Evolutionary conservation across 2,329 filamentous ascomycete genomes (phyloP).

Genomic region (Leptographium flavum): DNA sequence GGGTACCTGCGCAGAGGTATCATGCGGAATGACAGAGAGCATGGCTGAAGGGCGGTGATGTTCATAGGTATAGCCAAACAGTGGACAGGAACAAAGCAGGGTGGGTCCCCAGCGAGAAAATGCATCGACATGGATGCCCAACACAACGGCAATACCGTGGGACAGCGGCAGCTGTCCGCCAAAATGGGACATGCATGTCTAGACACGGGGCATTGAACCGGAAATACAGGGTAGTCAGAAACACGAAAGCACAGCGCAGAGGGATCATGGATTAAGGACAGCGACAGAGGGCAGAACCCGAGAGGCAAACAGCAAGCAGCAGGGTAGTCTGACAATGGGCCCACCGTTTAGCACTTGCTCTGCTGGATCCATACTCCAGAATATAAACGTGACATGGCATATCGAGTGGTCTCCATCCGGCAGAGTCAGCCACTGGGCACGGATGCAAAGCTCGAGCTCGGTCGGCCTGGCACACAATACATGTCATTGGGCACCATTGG

Average conservation of each 20-base stretch:
- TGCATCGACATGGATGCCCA: conserved; percentile 4
- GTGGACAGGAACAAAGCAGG: background rate
- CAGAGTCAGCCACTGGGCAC: background rate
- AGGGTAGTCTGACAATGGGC: background rate
- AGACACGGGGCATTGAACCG: background rate
- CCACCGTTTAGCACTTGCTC: background rate
- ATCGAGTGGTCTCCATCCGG: background rate
- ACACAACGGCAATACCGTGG: conserved; percentile 3
- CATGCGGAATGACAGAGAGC: background rate
- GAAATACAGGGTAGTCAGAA: too few relatives aligned
- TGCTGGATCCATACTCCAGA: too few relatives aligned
- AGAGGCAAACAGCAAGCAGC: background rate
- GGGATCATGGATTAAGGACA: background rate
- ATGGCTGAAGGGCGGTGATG: background rate
- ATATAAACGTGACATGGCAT: background rate
- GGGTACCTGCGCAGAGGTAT: too few relatives aligned
- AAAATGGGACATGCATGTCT: background rate
- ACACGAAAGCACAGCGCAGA: too few relatives aligned
- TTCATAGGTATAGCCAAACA: background rate
- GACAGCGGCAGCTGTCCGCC: background rate
- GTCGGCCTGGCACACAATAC: background rate
- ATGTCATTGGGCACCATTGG: background rate
- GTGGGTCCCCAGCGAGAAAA: too few relatives aligned
- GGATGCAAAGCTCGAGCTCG: background rate
- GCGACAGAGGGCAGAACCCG: background rate